phyloP scores from a whole-genome alignment of 306 rosid species.

The Cucumis sativus region Cucumber_9930_V3 NC_026655.2:6211501-6212000 shows the following conservation, averaged over 20 bases:
- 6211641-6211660: conserved; percentile 16
- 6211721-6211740: conserved; percentile 40
- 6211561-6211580: conserved; percentile 7
- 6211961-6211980: too few relatives aligned
- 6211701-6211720: conserved; percentile 44
- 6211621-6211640: conserved; percentile 29
- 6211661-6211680: conserved; percentile 34
- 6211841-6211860: not conserved
- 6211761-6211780: conserved; percentile 56
- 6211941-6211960: too few relatives aligned
- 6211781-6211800: conserved; percentile 82
- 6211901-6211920: too few relatives aligned
- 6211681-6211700: conserved; percentile 51
- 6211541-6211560: conserved; percentile 18
- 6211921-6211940: too few relatives aligned
- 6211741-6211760: conserved; percentile 33
- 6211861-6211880: too few relatives aligned
- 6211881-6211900: too few relatives aligned
- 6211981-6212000: too few relatives aligned
- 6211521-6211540: not conserved
- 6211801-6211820: conserved; percentile 30
- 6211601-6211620: conserved; percentile 1
- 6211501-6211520: too few relatives aligned
- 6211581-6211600: not conserved
- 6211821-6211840: not conserved